A percentile compares a stretch with the other conserved stretches of the same genome.
phyloP scores from a whole-genome alignment of 768 basidiomycete genomes.

The Xerocomellus amylosporus region DNA sequence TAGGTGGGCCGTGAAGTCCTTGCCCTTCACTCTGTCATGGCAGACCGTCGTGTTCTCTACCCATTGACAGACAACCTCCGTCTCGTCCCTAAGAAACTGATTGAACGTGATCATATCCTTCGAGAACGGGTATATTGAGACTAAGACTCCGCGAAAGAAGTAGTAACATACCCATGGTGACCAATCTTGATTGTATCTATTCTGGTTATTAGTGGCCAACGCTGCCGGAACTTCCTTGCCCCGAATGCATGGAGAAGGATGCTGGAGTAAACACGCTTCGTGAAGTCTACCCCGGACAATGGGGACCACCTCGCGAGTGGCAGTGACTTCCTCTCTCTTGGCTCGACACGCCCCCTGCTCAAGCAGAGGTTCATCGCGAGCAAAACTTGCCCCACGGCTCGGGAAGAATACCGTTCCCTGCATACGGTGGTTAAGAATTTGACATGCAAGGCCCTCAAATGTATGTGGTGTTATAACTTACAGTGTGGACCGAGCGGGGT shows the following conservation, averaged over 20 bases:
- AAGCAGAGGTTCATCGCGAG: background rate
- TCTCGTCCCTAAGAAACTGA: background rate
- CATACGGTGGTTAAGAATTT: background rate
- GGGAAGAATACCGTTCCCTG: background rate
- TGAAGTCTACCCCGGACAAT: background rate
- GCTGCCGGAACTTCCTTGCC: background rate
- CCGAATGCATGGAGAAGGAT: too few species aligned
- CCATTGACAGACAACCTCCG: conserved; percentile 4
- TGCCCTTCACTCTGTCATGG: background rate
- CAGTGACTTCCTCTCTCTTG: background rate
- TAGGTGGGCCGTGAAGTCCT: background rate
- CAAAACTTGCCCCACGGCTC: background rate
- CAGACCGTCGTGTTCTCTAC: background rate
- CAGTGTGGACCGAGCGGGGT: background rate
- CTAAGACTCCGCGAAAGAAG: background rate
- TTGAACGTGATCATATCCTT: conserved; percentile 6
- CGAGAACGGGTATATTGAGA: background rate
- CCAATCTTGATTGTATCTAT: background rate
- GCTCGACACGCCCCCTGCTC: background rate
- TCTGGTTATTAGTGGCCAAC: background rate
- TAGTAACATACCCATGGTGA: background rate
- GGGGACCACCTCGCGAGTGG: background rate
- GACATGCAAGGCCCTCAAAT: too few species aligned
- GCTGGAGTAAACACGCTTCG: background rate
- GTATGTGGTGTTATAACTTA: too few species aligned